A percentile compares a stretch with the other conserved stretches of the same genome.
phyloP scores from a whole-genome alignment of 108 stramenopile species.

The Cylindrotheca closterium region DNA sequence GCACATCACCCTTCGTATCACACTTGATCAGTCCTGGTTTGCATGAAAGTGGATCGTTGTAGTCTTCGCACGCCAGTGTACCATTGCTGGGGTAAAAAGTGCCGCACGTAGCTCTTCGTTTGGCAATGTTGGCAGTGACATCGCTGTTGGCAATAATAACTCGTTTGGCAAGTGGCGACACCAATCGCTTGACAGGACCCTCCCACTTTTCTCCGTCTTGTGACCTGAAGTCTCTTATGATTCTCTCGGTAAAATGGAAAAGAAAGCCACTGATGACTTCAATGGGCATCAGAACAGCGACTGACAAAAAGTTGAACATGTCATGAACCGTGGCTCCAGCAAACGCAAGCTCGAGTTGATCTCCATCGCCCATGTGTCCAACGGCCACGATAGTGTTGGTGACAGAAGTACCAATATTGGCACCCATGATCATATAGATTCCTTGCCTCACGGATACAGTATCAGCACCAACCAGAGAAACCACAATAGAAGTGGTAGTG shows the following conservation, averaged over 20 bases:
- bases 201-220: too few relatives aligned
- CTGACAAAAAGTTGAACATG: too few relatives aligned
- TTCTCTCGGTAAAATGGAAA: slow-evolving; percentile 40
- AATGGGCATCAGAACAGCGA: slow-evolving; percentile 61
- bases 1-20: slow-evolving; percentile 29
- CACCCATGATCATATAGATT: slow-evolving; percentile 76
- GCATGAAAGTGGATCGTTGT: slow-evolving; percentile 3
- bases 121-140: slow-evolving; percentile 51
- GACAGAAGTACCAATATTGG: too few relatives aligned
- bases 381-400: slow-evolving; percentile 68
- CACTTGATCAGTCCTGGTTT: slow-evolving; percentile 17
- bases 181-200: slow-evolving; percentile 65
- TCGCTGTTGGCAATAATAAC: slow-evolving; percentile 60
- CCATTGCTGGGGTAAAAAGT: slow-evolving; percentile 41
- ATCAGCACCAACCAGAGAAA: neutral
- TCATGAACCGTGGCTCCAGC: too few relatives aligned
- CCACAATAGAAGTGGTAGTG: slow-evolving; percentile 51
- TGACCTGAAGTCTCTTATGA: slow-evolving; percentile 30
- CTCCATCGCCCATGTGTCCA: slow-evolving; percentile 60
- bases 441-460: slow-evolving; percentile 21
- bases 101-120: slow-evolving; percentile 33
- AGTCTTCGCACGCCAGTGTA: slow-evolving; percentile 17
- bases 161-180: slow-evolving; percentile 39
- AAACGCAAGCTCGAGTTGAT: slow-evolving; percentile 65
- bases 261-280: slow-evolving; percentile 47